Evolutionary conservation across 129 eudicot species (phyloP), one percentile per base, ranked within the genome.

Genomic region (Escallonia herrerae): DNA sequence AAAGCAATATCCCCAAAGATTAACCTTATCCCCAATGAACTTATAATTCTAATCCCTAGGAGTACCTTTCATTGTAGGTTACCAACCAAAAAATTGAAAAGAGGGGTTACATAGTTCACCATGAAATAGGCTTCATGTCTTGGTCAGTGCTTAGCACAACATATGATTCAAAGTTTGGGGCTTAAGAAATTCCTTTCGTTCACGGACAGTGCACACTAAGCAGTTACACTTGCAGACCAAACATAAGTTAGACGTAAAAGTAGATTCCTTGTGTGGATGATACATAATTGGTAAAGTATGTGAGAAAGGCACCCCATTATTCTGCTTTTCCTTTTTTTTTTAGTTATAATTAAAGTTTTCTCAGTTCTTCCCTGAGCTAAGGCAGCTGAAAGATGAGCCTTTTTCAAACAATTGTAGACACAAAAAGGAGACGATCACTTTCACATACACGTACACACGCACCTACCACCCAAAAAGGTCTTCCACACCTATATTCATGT

Each of bases 241-340:
- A 41, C 51, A 14, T 66, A 4, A 66, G 70, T 12, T 40, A 41
- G 60, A 65, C 5, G 62, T 41, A 67, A 50, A 67, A 67, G 62
- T 12, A 67, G 60, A 22, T 67, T 67, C 72, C 64, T 2, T 67
- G 44, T 56, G 72, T 67, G 72, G 70, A 56, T 56, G 44, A 67
- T 40, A 67, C 45, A 56, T 42, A 22, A 22, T 62, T 44, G 14
- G 72, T 43, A 33, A 67, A 44, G 56, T 5, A 67, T 11, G 58
- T 38, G 57, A 48, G 49, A 22, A 58, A 56, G 44, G 56, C 63
- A 43, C 15, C 52, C 5, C n/a, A 4, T 38, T 7, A 33, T 60
- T 62, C 56, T 58, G 40, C n/a, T 22, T 22, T 22, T 22, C 33
- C 33, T 22, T 22, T 22, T 22, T 1, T 1, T 22, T 22, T 22